Conservation (phyloP, 495 filamentous ascomycete genomes). For the Poronia punctata region DNA sequence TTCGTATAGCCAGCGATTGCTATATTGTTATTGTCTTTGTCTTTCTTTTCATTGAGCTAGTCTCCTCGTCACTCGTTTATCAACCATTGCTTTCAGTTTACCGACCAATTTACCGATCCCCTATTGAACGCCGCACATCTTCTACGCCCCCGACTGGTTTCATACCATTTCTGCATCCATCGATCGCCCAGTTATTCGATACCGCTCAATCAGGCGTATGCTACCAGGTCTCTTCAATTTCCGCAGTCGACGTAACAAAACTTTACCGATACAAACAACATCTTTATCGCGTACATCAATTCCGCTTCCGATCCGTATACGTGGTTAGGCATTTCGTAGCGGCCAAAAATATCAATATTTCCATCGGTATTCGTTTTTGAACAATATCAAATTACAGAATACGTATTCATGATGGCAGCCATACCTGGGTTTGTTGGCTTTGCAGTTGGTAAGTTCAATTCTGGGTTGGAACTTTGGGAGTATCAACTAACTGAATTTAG, state of each 20-base stretch:
- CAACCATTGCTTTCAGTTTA: slow-evolving; percentile 9
- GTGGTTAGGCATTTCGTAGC: too few relatives aligned
- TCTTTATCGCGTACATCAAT: too few relatives aligned
- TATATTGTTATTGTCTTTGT: slow-evolving; percentile 7
- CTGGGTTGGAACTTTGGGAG: background rate
- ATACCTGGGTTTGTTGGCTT: slow-evolving; percentile 27
- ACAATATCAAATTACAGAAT: background rate
- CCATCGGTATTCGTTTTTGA: too few relatives aligned
- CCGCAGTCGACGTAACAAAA: too few relatives aligned
- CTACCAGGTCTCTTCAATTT: too few relatives aligned
- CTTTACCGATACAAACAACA: too few relatives aligned
- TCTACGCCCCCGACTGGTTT: too few relatives aligned
- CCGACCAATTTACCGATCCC: background rate
- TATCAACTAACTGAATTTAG: slow-evolving; percentile 13
- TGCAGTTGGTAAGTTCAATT: slow-evolving; percentile 20
- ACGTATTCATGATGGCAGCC: slow-evolving; percentile 19
- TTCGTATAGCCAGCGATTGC: slow-evolving; percentile 11
- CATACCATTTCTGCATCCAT: too few relatives aligned
- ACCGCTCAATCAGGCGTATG: too few relatives aligned
- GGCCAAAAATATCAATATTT: too few relatives aligned
- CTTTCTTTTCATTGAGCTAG: slow-evolving; percentile 43
- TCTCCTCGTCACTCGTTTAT: slow-evolving; percentile 46
- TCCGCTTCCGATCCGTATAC: too few relatives aligned
- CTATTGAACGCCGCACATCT: background rate
- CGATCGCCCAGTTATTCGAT: too few relatives aligned